Percentiles rank a stretch among this genome's conserved stretches.
Evolutionary conservation across 371 early-diverging fungal genomes (phyloP).

Genomic region (Mucor sp.): DNA sequence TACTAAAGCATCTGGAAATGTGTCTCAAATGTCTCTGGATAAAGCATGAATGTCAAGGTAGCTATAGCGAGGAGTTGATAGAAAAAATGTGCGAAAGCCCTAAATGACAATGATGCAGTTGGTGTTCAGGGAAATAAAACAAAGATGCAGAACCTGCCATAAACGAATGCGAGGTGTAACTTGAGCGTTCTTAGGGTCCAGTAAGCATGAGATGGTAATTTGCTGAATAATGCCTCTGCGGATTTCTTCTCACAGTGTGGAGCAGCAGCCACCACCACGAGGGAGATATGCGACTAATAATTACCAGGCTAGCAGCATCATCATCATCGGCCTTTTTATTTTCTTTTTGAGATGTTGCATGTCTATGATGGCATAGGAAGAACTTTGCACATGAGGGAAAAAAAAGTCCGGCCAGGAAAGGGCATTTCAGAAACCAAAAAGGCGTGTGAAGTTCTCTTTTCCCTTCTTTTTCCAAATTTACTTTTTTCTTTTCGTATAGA

Average conservation of each 20-base stretch:
- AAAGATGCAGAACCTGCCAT: neutral
- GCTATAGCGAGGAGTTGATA: too few relatives aligned
- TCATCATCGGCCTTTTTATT: neutral
- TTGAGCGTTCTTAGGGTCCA: neutral
- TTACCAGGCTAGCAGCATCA: neutral
- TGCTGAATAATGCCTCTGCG: neutral
- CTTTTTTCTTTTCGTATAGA: neutral
- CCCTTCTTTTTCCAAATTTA: conserved; percentile 7
- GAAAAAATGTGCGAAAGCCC: too few relatives aligned
- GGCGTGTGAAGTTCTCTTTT: conserved; percentile 21
- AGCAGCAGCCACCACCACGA: neutral
- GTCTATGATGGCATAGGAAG: neutral
- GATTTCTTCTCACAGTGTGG: neutral
- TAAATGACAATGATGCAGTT: too few relatives aligned
- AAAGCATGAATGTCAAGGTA: too few relatives aligned
- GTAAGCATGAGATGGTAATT: neutral
- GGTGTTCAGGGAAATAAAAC: neutral
- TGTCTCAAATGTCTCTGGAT: too few relatives aligned
- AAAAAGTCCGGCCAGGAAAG: conserved; percentile 5
- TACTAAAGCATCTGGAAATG: too few relatives aligned
- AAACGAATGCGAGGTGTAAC: neutral
- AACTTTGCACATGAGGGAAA: neutral
- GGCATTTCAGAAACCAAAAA: neutral
- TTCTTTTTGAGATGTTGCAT: neutral
- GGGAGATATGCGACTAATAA: neutral